Evolutionary conservation across 129 eudicot species (phyloP), one percentile per base, ranked within the genome.

Genomic region (Solidago caesia): DNA sequence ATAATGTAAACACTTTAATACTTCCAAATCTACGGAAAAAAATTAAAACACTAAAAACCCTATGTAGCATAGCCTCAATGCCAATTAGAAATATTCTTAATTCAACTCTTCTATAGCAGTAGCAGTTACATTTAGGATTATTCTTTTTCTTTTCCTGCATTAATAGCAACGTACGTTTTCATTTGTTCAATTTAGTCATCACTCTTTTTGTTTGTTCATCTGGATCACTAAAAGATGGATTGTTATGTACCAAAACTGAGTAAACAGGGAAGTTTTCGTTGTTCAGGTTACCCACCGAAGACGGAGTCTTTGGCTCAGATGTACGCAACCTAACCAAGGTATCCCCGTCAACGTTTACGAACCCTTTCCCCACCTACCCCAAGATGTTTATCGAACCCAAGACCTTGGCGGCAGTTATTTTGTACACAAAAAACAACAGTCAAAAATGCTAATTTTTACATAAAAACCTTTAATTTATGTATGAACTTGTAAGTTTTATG

Each of bases 11-110:
- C 21, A 63, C 46, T 63, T 33, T 1, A 63, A 33, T 63, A 63
- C 68, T 63, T 39, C 12, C 4, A 63, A 58, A 58, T 21, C 41
- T 58, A 33, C 43, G 16, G 7, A 33, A 21, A 33, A 4, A 4
- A 62, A 5, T 33, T 21, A 21, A 59, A 12, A 48, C 61, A 48
- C 4, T 69, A 27, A 48, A 70, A 53, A 70, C 63, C 74, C 60
- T 29, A 49, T 8, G 60, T 48, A 48, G 44, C 72, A 45, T 46
- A 67, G 25, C 64, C 64, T 25, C 25, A 58, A 58, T 25, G 64
- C 64, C 41, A 58, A 14, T 2, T 1, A 15, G n/a, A 58, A 21
- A 1, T 5, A 5, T 4, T 4, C 8, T 25, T 8, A 7, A 59
- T 47, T 47, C 52, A 59, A 26, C 5, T 25, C 25, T 59, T 59